phyloP scores from a whole-genome alignment of 441 rosid species.

The Rhodomyrtus psidioides region DNA sequence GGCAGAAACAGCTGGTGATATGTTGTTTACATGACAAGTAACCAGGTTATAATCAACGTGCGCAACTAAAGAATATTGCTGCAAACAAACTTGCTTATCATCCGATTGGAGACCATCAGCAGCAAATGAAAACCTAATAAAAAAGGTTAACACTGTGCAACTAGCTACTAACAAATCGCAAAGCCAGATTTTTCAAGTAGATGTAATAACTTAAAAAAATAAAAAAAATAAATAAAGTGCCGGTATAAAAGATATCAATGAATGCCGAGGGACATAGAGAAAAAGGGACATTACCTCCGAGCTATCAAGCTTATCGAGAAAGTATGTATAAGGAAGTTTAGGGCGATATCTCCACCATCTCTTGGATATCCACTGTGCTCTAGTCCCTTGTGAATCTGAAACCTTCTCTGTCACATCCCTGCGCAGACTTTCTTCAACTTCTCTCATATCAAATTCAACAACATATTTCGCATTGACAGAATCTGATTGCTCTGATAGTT shows the following conservation, averaged over 20 bases:
- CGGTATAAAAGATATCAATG: neutral
- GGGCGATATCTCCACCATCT: constrained; percentile 99
- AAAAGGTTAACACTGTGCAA: neutral
- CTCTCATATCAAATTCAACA: constrained; percentile 95
- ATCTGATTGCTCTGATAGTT: constrained; percentile 53
- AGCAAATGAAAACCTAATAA: neutral
- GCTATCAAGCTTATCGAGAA: constrained; percentile 85
- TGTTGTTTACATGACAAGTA: neutral
- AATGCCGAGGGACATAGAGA: neutral
- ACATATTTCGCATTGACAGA: constrained; percentile 62
- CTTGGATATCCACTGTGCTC: constrained; percentile 94
- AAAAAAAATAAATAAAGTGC: neutral
- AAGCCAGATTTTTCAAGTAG: neutral
- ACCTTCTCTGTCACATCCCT: constrained; percentile 62
- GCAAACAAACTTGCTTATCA: neutral
- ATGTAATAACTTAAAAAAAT: neutral
- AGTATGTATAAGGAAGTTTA: constrained; percentile 83
- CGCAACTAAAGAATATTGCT: neutral
- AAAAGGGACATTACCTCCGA: constrained; percentile 54
- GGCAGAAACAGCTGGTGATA: neutral
- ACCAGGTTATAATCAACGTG: neutral
- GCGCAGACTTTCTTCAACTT: constrained; percentile 91
- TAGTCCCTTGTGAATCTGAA: constrained; percentile 52
- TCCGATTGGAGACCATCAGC: neutral
- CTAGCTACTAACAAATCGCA: neutral